phyloP scores from a whole-genome alignment of 208 protist genomes.

The Acanthamoeba lenticulata region DNA sequence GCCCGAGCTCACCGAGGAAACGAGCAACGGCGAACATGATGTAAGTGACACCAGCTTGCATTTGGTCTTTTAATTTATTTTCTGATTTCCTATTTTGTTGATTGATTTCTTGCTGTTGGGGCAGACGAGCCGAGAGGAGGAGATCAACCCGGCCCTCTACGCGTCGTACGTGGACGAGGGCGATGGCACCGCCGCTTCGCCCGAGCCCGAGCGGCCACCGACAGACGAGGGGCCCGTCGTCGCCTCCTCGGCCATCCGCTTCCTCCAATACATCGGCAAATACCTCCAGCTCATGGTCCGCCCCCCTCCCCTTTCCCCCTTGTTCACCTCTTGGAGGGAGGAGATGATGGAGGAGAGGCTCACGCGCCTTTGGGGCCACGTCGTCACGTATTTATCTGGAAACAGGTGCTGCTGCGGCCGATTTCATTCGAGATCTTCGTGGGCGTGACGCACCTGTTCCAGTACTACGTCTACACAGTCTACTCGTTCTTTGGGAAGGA shows the following conservation, averaged over 20 bases:
- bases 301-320: not conserved
- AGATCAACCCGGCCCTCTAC: slow-evolving; percentile 40
- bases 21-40: not conserved
- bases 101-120: not conserved
- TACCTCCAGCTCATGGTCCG: slow-evolving; percentile 41
- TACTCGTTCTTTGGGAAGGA: not conserved
- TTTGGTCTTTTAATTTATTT: not conserved
- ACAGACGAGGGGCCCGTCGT: not conserved
- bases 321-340: not conserved
- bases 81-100: not conserved
- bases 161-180: slow-evolving; percentile 45
- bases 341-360: not conserved
- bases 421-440: slow-evolving; percentile 64
- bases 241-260: slow-evolving; percentile 25
- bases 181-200: not conserved
- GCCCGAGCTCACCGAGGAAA: not conserved
- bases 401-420: not conserved
- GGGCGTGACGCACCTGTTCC: slow-evolving; percentile 39
- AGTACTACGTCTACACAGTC: slow-evolving; percentile 27
- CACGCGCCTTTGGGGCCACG: no score
- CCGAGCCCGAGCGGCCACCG: not conserved
- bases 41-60: not conserved
- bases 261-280: slow-evolving; percentile 57
- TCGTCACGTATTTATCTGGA: no score
- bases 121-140: not conserved